phyloP scores from a whole-genome alignment of 2,329 filamentous ascomycete species.

The Westerdykella sp. region DNA sequence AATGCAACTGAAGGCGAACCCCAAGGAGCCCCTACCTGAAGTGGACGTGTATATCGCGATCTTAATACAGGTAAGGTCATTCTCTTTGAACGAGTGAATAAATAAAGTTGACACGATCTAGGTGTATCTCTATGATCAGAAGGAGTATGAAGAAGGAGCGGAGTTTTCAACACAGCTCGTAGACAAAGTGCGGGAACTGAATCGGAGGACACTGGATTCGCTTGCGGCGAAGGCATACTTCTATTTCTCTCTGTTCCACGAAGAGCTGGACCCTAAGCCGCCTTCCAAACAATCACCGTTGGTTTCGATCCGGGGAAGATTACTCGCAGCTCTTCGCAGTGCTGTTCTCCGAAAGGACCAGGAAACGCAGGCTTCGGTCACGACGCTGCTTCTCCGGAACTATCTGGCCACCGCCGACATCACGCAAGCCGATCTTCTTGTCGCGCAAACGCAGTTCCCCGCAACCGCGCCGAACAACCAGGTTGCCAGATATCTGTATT shows the following conservation, averaged over 20 bases:
- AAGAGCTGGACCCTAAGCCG: constrained; percentile 79
- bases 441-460: constrained; percentile 93
- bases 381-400: constrained; percentile 88
- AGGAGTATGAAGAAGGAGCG: constrained; percentile 71
- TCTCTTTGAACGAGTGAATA: too few species aligned
- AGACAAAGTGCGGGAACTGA: constrained; percentile 78
- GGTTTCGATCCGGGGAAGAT: constrained; percentile 75
- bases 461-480: constrained; percentile 95
- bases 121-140: constrained; percentile 82
- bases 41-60: constrained; percentile 86
- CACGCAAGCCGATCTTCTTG: constrained; percentile 88
- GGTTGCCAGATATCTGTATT: constrained; percentile 94
- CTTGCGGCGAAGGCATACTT: constrained; percentile 95
- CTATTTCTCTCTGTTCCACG: constrained; percentile 93
- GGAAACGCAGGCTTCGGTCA: constrained; percentile 94
- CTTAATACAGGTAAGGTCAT: constrained; percentile 43
- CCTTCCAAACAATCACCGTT: constrained; percentile 84
- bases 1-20: constrained; percentile 52
- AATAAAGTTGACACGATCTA: constrained; percentile 36
- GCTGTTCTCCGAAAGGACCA: constrained; percentile 95
- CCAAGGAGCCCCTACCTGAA: constrained; percentile 76
- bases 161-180: constrained; percentile 79
- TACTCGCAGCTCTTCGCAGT: constrained; percentile 83
- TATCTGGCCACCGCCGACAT: constrained; percentile 96
- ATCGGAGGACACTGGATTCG: constrained; percentile 89